Base-by-base conservation (phyloP, 345 rosid genomes). In the Arabidopsis arenosa region DNA sequence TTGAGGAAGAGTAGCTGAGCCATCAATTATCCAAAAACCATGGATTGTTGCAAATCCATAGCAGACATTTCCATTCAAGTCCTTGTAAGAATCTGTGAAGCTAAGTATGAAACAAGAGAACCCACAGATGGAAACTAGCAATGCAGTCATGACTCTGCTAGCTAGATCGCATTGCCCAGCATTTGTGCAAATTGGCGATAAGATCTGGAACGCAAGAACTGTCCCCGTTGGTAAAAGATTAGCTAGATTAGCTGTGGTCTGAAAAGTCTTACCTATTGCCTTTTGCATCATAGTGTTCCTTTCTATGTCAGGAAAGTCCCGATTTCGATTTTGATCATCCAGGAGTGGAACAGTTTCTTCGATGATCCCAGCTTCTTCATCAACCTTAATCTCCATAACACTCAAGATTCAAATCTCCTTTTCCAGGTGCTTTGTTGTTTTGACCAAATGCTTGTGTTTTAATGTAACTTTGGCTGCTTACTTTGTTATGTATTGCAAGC, bases 191-290 rank as follows among this genome's bases (percentile, higher is more conserved):
- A 92, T 72, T 2, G 98, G 99, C 1, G 93, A 75, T 12, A 92
- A 82, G 68, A 92, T 81, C 33, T 95, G 97, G 87, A 85, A 92
- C 1, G 96, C 89, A 6, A 95, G 97, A 66, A 91, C 89, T 0
- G 99, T 82, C 47, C 97, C 97, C 1, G 99, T 95, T 0, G 98
- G 99, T 62, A 95, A 76, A 1, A 89, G 89, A 43, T 89, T 92
- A 54, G 99, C 97, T 67, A 95, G 70, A 71, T 95, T 86, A 10
- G 96, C 93, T 5, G 93, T 88, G 87, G 97, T 90, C 26, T 82
- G 66, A 57, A 95, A 92, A 0, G 98, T 90, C 76, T 95, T 89
- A 54, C 87, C 81, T 14, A 89, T 87, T 37, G 96, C 96, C 66
- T 66, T 86, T 75, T 90, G 99, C 69, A 89, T 66, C 80, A 76